Percentiles rank a stretch among this genome's conserved stretches.
phyloP scores from a whole-genome alignment of 768 basidiomycete species.

The Clavulina sp. region DNA sequence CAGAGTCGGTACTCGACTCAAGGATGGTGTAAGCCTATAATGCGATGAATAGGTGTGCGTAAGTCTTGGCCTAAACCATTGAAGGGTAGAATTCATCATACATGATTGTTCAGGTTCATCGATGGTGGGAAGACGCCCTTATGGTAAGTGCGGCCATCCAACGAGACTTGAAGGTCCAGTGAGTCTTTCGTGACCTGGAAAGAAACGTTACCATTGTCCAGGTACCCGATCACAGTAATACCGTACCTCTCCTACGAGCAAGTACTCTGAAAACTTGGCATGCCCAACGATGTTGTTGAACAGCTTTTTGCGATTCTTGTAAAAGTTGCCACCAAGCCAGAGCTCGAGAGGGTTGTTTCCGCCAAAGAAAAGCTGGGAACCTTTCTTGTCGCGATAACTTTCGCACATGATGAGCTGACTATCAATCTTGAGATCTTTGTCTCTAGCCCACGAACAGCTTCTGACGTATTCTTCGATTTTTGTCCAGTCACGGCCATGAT shows the following conservation, averaged over 20 bases:
- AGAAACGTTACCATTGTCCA: too few relatives aligned
- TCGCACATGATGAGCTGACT: slow-evolving; percentile 86
- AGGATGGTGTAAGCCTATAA: slow-evolving; percentile 77
- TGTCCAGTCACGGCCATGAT: slow-evolving; percentile 67
- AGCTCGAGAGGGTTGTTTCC: slow-evolving; percentile 55
- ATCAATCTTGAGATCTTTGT: slow-evolving; percentile 61
- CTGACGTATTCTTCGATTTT: slow-evolving; percentile 71
- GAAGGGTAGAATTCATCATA: slow-evolving; percentile 22
- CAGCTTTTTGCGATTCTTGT: slow-evolving; percentile 46
- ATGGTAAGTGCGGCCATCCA: slow-evolving; percentile 77
- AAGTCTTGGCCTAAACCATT: neutral
- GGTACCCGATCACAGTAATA: neutral
- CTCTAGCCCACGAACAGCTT: slow-evolving; percentile 85
- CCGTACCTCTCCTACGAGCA: slow-evolving; percentile 84
- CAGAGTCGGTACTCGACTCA: slow-evolving; percentile 80
- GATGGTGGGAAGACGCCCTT: slow-evolving; percentile 77
- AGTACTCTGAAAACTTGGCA: slow-evolving; percentile 90
- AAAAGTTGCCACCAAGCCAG: slow-evolving; percentile 61
- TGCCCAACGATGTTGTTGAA: slow-evolving; percentile 88
- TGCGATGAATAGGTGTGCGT: too few relatives aligned
- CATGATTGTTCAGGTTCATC: slow-evolving; percentile 81
- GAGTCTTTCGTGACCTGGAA: slow-evolving; percentile 24
- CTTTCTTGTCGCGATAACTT: slow-evolving; percentile 64
- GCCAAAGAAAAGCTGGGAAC: slow-evolving; percentile 45
- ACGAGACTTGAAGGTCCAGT: slow-evolving; percentile 76